These are phyloP conservation scores for Arabis hirsuta DNA, from an alignment of 345 rosid genomes.

Conservation along the genomic window DNA sequence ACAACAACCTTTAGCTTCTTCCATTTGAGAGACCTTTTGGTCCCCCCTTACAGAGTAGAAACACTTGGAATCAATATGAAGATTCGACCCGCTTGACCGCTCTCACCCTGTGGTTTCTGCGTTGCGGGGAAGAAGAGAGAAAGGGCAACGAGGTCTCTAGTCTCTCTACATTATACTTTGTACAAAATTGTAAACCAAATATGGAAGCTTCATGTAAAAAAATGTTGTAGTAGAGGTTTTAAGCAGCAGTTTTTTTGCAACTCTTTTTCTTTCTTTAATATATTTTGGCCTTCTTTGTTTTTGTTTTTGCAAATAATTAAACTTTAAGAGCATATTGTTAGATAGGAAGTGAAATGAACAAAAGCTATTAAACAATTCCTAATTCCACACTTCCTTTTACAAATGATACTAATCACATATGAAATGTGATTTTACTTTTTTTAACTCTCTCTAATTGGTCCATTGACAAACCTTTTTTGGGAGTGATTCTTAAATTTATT, in stretches of 20 bases:
- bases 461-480: no score
- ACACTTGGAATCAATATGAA: background rate
- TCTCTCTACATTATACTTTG: constrained; percentile 14
- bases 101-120: constrained; percentile 13
- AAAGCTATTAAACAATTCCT: background rate
- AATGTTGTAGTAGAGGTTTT: constrained; percentile 30
- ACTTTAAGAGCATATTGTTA: constrained; percentile 22
- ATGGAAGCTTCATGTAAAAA: constrained; percentile 33
- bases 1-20: constrained; percentile 12
- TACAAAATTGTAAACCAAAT: constrained; percentile 30
- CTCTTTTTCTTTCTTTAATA: background rate
- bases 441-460: no score
- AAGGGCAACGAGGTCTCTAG: background rate
- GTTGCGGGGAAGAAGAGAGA: constrained; percentile 28
- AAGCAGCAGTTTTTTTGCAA: constrained; percentile 34
- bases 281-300: background rate
- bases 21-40: constrained; percentile 21
- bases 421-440: no score
- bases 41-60: constrained; percentile 15
- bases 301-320: background rate
- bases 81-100: constrained; percentile 5
- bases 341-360: background rate
- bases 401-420: background rate
- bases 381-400: background rate
- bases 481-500: no score